Base-by-base conservation (phyloP, 352 stramenopile genomes). In the Pythium aquatile region DNA sequence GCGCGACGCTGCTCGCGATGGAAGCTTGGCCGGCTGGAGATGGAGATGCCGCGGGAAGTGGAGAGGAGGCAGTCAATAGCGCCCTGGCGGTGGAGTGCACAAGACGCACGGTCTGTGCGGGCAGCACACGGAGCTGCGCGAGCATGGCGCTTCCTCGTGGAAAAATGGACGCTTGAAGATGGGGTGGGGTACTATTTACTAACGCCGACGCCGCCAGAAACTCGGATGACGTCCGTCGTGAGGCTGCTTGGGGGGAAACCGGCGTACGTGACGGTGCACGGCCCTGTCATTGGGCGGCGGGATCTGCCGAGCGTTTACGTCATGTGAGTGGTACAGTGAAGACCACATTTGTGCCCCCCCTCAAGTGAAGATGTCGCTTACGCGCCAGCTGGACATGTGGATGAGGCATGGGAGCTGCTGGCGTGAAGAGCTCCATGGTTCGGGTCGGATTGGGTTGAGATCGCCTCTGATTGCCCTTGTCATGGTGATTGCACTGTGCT, bases 181-280 rank as follows among this genome's bases (percentile, higher is more conserved):
- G 11, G 40, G 46, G 24, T 26, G 46, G 44, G 46, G 26, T 16
- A 33, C 20, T 33, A 53, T 53, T 53, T n/a, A 6, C 46, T 24
- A 53, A 30, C 46, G 28, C 3, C 30, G 33, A 26, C 20, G 46
- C 20, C 6, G 6, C 4, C 16, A 9, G 6, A 53, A 32, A 53
- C 46, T 9, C 46, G 6, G 46, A 53, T 53, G 46, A 53, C 46
- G 40, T 48, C 16, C 4, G 40, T 24, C 11, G 14, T 5, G n/a
- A 48, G 40, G 46, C 46, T 53, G 46, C 46, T 53, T 53, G 46
- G 46, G 20, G 24, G 46, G 46, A 33, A 33, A 5, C 8, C 2
- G 20, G 20, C 13, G 20, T 32, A 53, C 46, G 46, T 53, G 46
- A 53, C 46, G 46, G 46, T 53, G 46, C 46, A 33, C 46, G 17